Conservation (phyloP, 371 early-diverging fungal genomes). For the Thermomucor indicae-seudaticae region DNA sequence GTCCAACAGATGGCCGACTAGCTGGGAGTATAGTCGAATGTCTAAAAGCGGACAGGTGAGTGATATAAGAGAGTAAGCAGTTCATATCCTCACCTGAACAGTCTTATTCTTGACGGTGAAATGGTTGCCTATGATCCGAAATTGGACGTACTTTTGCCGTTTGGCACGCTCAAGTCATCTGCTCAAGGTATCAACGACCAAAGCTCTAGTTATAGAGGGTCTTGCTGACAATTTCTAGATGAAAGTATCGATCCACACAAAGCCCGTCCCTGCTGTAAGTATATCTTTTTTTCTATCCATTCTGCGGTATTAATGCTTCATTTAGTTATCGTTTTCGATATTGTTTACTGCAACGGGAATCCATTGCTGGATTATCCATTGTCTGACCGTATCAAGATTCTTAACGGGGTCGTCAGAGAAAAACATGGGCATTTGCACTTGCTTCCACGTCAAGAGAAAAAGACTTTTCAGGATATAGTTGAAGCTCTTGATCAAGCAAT, state of each 20-base stretch:
- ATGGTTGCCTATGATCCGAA: constrained; percentile 67
- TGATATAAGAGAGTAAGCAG: neutral
- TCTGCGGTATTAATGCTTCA: neutral
- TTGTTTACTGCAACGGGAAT: constrained; percentile 59
- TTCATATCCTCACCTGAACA: neutral
- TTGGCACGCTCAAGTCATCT: constrained; percentile 68
- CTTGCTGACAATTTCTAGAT: constrained; percentile 8
- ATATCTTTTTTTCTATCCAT: neutral
- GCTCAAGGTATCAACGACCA: constrained; percentile 41
- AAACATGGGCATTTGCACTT: constrained; percentile 48
- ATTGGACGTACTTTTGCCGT: constrained; percentile 51
- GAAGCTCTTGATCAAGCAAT: constrained; percentile 56
- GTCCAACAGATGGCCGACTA: constrained; percentile 14
- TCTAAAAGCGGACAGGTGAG: constrained; percentile 20
- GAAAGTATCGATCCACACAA: constrained; percentile 28
- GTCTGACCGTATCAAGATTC: constrained; percentile 38
- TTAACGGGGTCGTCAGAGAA: constrained; percentile 49
- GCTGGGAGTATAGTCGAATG: constrained; percentile 15
- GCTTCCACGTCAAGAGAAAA: constrained; percentile 44
- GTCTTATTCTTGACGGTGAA: constrained; percentile 60
- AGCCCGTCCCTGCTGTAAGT: constrained; percentile 53
- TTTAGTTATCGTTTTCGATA: constrained; percentile 68
- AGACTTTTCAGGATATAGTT: constrained; percentile 54
- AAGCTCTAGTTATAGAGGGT: neutral
- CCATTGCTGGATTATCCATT: constrained; percentile 54